Percentiles rank a stretch among this genome's conserved stretches.
phyloP scores from a whole-genome alignment of 345 rosid species.

The Eucalyptus brandiana region DNA sequence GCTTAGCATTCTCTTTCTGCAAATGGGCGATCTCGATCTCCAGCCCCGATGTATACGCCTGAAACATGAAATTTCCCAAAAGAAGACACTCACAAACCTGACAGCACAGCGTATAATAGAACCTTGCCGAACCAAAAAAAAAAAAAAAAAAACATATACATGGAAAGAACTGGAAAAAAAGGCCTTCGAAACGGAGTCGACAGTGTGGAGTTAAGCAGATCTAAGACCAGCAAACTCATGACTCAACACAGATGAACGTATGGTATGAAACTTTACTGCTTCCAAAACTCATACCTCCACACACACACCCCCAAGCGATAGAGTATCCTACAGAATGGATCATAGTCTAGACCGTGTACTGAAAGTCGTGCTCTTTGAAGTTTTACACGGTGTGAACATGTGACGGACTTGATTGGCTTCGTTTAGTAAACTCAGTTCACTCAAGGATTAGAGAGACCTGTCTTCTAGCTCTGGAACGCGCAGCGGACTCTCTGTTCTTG shows the following conservation, averaged over 20 bases:
- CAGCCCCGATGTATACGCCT: slow-evolving; percentile 47
- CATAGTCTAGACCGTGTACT: background rate
- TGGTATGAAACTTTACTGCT: background rate
- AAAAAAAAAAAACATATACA: background rate
- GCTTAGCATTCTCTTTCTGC: slow-evolving; percentile 36
- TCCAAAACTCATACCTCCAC: background rate
- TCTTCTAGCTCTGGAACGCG: slow-evolving; percentile 50
- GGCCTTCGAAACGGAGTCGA: background rate
- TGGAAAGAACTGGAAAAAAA: background rate
- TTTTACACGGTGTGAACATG: background rate
- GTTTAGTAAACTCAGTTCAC: background rate
- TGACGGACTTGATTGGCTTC: background rate
- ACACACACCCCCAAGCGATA: background rate
- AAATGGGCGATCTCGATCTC: slow-evolving; percentile 24
- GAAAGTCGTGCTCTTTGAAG: background rate
- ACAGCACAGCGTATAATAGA: background rate
- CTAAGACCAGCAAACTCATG: background rate
- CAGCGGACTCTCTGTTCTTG: slow-evolving; percentile 60
- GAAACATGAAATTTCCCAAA: background rate
- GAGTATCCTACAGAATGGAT: background rate
- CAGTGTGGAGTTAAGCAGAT: background rate
- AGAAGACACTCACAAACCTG: background rate
- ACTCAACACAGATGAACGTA: background rate
- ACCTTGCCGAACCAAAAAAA: background rate
- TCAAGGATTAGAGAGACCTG: slow-evolving; percentile 16